Evolutionary conservation across 2,329 filamentous ascomycete genomes (phyloP).

Genomic region (Paecilomyces sp.): DNA sequence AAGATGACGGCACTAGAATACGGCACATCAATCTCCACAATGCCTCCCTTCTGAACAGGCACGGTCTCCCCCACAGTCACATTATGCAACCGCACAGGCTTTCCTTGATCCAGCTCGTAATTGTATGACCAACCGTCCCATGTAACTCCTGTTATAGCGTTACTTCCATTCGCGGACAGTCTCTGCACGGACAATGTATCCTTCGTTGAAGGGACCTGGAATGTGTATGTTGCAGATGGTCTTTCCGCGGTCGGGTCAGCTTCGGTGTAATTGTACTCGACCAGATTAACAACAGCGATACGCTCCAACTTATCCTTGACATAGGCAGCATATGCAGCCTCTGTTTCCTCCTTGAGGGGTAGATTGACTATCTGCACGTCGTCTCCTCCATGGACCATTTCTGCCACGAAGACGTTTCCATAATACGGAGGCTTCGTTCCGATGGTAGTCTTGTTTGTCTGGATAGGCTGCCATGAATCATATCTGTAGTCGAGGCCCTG

Average conservation of each 20-base stretch:
- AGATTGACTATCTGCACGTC: slow-evolving; percentile 44
- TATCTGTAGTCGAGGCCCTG: slow-evolving; percentile 59
- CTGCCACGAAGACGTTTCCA: slow-evolving; percentile 52
- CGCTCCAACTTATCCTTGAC: slow-evolving; percentile 37
- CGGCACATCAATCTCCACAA: slow-evolving; percentile 16
- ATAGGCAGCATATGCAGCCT: slow-evolving; percentile 54
- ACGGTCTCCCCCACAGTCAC: slow-evolving; percentile 47
- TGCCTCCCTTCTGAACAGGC: slow-evolving; percentile 25
- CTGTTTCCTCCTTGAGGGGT: slow-evolving; percentile 30
- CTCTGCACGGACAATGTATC: slow-evolving; percentile 37
- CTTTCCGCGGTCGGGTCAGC: slow-evolving; percentile 28
- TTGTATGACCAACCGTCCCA: slow-evolving; percentile 59
- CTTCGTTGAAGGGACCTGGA: slow-evolving; percentile 16
- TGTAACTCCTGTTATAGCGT: slow-evolving; percentile 55
- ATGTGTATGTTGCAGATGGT: slow-evolving; percentile 15
- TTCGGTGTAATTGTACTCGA: slow-evolving; percentile 53
- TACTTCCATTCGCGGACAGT: slow-evolving; percentile 55
- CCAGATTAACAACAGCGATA: slow-evolving; percentile 52
- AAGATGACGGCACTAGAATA: slow-evolving; percentile 20
- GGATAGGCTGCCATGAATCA: slow-evolving; percentile 53
- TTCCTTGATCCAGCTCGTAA: slow-evolving; percentile 49
- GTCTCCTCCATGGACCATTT: slow-evolving; percentile 42
- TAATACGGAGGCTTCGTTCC: slow-evolving; percentile 61
- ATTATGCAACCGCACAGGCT: slow-evolving; percentile 48
- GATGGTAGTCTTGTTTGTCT: slow-evolving; percentile 41